phyloP scores from a whole-genome alignment of 208 protist genomes.

The Novymonas esmeraldas region DNA sequence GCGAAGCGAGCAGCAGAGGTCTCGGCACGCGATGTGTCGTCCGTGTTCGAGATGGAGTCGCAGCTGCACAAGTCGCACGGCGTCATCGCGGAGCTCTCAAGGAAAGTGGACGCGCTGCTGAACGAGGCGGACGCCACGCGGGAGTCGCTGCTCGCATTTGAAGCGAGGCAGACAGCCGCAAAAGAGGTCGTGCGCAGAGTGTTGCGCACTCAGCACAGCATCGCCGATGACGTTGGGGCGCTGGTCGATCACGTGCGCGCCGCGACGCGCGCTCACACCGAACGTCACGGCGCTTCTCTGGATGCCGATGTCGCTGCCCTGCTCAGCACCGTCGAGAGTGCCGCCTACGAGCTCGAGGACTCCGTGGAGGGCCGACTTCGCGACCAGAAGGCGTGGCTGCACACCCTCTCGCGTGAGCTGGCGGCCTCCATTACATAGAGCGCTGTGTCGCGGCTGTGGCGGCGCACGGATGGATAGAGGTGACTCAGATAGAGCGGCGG shows the following conservation, averaged over 20 bases:
- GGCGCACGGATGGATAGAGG: too few relatives aligned
- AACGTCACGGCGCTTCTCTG: background rate
- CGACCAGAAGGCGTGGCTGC: slow-evolving; percentile 24
- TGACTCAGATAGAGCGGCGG: too few relatives aligned
- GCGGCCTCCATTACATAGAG: background rate
- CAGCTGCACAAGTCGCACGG: slow-evolving; percentile 39
- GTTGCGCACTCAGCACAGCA: slow-evolving; percentile 7
- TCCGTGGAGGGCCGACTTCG: slow-evolving; percentile 18
- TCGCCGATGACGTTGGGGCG: slow-evolving; percentile 15
- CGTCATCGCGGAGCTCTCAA: slow-evolving; percentile 21
- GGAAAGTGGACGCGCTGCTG: slow-evolving; percentile 20
- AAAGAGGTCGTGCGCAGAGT: slow-evolving; percentile 20
- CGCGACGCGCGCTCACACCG: background rate
- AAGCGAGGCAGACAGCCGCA: slow-evolving; percentile 4
- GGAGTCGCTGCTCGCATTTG: slow-evolving; percentile 11
- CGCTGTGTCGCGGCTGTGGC: too few relatives aligned
- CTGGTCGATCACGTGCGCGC: slow-evolving; percentile 5
- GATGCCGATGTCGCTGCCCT: background rate
- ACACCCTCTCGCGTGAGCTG: slow-evolving; percentile 15
- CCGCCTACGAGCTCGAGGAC: background rate
- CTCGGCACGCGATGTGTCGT: slow-evolving; percentile 41
- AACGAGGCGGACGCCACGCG: slow-evolving; percentile 1
- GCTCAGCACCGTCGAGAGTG: background rate
- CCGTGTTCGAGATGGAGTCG: slow-evolving; percentile 60
- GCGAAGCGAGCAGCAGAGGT: slow-evolving; percentile 60